Evolutionary conservation across 768 basidiomycete genomes (phyloP).

Genomic region (Naematelia aurantialba): DNA sequence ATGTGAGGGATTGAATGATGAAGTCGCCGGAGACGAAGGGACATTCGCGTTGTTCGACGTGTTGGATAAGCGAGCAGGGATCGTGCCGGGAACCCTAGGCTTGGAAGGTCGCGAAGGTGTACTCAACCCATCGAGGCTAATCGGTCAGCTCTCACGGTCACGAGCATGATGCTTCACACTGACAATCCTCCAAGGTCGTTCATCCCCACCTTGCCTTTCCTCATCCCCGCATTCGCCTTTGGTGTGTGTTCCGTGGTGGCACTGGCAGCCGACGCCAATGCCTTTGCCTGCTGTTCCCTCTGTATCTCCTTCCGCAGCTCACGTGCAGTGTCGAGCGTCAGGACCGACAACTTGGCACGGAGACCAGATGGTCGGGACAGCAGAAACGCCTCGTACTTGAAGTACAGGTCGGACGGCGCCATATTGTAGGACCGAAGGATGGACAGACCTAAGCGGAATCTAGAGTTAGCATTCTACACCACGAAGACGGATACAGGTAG

Average conservation of each 20-base stretch:
- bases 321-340: constrained; percentile 45
- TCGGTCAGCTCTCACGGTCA: neutral
- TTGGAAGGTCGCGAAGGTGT: constrained; percentile 36
- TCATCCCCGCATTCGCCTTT: constrained; percentile 18
- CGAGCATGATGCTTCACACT: neutral
- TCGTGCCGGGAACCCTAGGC: neutral
- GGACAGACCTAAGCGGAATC: constrained; percentile 48
- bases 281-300: constrained; percentile 36
- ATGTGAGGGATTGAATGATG: constrained; percentile 13
- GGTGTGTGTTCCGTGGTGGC: constrained; percentile 6
- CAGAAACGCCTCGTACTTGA: constrained; percentile 54
- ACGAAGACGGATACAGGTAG: neutral
- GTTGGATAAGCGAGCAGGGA: constrained; percentile 11
- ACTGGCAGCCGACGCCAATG: constrained; percentile 15
- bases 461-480: constrained; percentile 1
- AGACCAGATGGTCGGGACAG: constrained; percentile 43
- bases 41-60: constrained; percentile 16
- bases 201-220: constrained; percentile 29
- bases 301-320: constrained; percentile 50
- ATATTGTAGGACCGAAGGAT: constrained; percentile 53
- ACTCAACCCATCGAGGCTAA: constrained; percentile 36
- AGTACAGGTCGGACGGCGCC: constrained; percentile 51
- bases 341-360: constrained; percentile 30
- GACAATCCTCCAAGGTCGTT: constrained; percentile 48
- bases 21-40: constrained; percentile 9